These are phyloP conservation scores for Perkinsus marinus DNA, from an alignment of 169 alveolate species.

Conservation along the genomic window DNA sequence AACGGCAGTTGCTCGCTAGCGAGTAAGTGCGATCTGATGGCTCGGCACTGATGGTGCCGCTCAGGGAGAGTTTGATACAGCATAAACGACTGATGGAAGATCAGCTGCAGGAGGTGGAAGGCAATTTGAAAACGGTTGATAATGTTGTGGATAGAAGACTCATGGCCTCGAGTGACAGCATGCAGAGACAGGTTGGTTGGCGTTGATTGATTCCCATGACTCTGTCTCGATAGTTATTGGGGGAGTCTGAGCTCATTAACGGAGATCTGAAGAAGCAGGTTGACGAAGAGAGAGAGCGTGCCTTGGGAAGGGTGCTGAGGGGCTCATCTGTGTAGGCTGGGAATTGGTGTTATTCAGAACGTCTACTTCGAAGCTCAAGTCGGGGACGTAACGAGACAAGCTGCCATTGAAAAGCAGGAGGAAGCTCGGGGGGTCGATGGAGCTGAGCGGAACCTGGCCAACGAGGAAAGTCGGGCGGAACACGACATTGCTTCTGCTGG, in stretches of 20 bases:
- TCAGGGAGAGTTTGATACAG: neutral
- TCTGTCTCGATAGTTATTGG: neutral
- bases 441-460: neutral
- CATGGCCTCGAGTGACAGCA: neutral
- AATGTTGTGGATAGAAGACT: neutral
- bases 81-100: neutral
- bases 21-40: too few relatives aligned
- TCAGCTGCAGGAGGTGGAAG: neutral
- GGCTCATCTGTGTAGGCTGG: neutral
- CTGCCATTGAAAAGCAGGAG: neutral
- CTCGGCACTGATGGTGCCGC: neutral
- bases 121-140: neutral
- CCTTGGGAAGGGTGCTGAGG: neutral
- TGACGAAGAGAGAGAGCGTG: neutral
- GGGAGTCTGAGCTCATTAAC: neutral
- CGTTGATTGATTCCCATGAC: neutral
- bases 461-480: neutral
- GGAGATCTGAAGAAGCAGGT: neutral
- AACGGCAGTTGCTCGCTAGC: too few relatives aligned
- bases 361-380: neutral
- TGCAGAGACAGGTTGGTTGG: neutral
- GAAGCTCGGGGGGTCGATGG: neutral
- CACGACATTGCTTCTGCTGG: neutral
- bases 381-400: neutral
- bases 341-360: neutral